These are phyloP conservation scores for Globisporangium okanoganense DNA, from an alignment of 352 stramenopile species.

Conservation along the genomic window DNA sequence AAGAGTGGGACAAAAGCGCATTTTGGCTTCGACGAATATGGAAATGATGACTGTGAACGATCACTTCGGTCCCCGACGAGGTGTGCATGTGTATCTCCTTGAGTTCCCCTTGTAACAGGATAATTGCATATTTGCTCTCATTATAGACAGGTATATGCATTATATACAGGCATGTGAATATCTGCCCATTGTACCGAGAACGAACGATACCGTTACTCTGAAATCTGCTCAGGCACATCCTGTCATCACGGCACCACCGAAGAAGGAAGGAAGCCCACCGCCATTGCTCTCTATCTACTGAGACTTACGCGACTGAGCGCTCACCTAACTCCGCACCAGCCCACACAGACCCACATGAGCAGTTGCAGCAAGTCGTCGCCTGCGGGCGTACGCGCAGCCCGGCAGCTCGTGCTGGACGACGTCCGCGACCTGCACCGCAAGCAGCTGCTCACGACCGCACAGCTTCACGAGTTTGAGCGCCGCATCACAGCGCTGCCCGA, in stretches of 20 bases:
- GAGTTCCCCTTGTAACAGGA: no score
- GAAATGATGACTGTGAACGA: no score
- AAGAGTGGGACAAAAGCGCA: no score
- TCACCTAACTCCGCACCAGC: neutral
- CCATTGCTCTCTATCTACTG: neutral
- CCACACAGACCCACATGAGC: constrained; percentile 5
- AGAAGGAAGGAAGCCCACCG: neutral
- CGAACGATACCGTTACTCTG: neutral
- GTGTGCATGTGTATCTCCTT: no score
- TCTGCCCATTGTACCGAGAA: neutral
- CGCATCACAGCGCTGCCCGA: constrained; percentile 1
- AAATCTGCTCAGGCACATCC: neutral
- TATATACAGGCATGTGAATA: neutral
- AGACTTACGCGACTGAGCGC: neutral
- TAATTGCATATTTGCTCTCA: no score
- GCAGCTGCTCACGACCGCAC: constrained; percentile 21
- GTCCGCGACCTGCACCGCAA: constrained; percentile 34
- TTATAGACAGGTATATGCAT: neutral
- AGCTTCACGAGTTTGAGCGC: constrained; percentile 30
- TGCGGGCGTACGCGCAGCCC: neutral
- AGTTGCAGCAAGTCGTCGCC: neutral
- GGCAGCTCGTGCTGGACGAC: constrained; percentile 26
- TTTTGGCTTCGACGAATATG: no score
- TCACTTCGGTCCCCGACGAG: no score
- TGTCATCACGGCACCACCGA: constrained; percentile 1